Base-by-base conservation (phyloP, 2,329 filamentous ascomycete genomes). In the Fonsecaea erecta region DNA sequence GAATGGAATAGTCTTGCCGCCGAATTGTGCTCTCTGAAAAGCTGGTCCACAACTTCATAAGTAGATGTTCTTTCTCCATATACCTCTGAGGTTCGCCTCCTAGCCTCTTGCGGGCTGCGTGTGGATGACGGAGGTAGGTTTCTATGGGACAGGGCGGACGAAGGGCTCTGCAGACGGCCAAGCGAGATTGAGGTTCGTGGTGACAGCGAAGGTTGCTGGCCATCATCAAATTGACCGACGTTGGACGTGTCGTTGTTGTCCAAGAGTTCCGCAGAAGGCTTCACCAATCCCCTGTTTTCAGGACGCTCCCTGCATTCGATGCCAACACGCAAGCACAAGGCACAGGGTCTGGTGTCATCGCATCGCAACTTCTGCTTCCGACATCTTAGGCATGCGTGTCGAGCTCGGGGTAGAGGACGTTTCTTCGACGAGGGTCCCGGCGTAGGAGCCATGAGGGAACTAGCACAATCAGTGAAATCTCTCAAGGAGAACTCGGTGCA, bases 301-400 rank as follows among this genome's bases (percentile, higher is more conserved):
- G 63, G 18, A 14, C 60, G 63, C 63, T 68, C 66, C 30, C 48
- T 60, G 52, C 66, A 68, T 35, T 66, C 66, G 9, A 64, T 53
- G 16, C 63, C 63, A 16, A 66, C 63, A 16, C 66, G 63, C 24
- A 57, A 14, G 57, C 66, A 68, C 24, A 64, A 37, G 18, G 63
- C 53, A 24, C 66, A 68, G 8, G 66, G 66, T 16, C 66, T 30
- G 18, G 53, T 52, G 30, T 68, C 63, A 53, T 68, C 66, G 37
- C 66, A 68, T 48, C 62, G 34, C 48, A 68, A 52, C 57, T 68
- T 68, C 53, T 68, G 66, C 52, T 56, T 65, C 34, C 63, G 48
- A 30, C 66, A 68, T 53, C 66, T 54, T 9, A 63, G 30, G 32
- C 66, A 68, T 14, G 66, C 66, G n/a, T 66, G 60, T 37, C 63